Conservation (phyloP, 495 filamentous ascomycete genomes). For the Penicillium maclennaniae region DNA sequence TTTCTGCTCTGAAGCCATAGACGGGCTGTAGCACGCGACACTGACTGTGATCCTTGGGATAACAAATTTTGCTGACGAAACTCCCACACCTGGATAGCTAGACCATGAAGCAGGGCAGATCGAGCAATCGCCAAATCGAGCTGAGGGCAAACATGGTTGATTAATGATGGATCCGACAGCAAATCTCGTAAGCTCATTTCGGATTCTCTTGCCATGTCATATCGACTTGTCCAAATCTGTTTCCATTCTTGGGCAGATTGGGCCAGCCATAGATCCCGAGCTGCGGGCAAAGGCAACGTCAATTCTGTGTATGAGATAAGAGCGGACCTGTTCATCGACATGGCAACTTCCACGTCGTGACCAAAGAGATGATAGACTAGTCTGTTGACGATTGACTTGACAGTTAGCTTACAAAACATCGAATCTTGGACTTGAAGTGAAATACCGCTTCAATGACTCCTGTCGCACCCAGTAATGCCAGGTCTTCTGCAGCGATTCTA, state of each 20-base stretch:
- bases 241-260: conserved; percentile 51
- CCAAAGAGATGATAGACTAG: conserved; percentile 54
- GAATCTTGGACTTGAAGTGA: neutral
- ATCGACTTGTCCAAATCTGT: conserved; percentile 32
- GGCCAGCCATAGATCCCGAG: conserved; percentile 53
- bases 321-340: conserved; percentile 46
- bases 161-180: conserved; percentile 15
- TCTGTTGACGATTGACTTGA: conserved; percentile 11
- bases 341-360: conserved; percentile 53
- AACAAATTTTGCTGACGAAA: conserved; percentile 24
- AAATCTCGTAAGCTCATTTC: conserved; percentile 16
- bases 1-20: no score
- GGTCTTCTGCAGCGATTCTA: conserved; percentile 43
- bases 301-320: conserved; percentile 59
- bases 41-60: conserved; percentile 1
- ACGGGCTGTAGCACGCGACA: neutral
- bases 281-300: conserved; percentile 50
- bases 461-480: conserved; percentile 51
- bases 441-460: conserved; percentile 41
- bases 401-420: neutral
- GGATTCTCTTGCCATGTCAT: neutral
- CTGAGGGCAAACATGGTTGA: conserved; percentile 12
- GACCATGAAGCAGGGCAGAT: conserved; percentile 37
- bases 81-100: conserved; percentile 23
- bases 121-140: conserved; percentile 45